Conservation (phyloP, 2,329 filamentous ascomycete genomes). For the Diplodia seriata region DNA sequence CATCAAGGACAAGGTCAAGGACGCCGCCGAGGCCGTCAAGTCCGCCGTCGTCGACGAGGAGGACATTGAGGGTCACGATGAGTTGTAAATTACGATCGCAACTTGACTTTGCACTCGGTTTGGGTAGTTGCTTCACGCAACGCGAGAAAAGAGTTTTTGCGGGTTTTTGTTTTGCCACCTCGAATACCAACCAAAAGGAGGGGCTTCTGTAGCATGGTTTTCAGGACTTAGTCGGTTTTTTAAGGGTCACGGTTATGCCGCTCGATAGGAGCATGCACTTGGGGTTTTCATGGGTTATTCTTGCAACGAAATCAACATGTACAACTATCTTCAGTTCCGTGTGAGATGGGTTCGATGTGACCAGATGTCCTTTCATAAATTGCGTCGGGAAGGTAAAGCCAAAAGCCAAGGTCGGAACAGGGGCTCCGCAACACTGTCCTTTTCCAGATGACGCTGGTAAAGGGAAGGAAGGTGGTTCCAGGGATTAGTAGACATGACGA, state of each 20-base stretch:
- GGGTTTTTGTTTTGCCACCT: conserved; percentile 20
- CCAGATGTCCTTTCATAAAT: background rate
- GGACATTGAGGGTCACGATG: conserved; percentile 64
- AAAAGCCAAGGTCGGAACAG: background rate
- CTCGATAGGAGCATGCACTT: background rate
- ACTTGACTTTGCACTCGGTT: conserved; percentile 1
- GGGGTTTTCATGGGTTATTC: conserved; percentile 1
- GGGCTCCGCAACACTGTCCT: background rate
- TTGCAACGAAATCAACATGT: conserved; percentile 3
- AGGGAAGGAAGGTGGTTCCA: background rate
- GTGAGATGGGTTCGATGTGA: background rate
- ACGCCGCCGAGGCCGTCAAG: conserved; percentile 46
- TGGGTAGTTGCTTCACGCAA: conserved; percentile 21
- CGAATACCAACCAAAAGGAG: conserved; percentile 18
- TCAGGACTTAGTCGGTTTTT: background rate
- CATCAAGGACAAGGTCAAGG: conserved; percentile 46
- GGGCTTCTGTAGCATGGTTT: conserved; percentile 12
- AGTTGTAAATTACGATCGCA: conserved; percentile 66
- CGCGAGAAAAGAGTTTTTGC: conserved; percentile 14
- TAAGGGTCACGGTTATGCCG: background rate
- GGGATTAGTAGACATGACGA: background rate
- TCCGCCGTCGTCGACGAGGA: conserved; percentile 41
- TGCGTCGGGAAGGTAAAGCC: background rate
- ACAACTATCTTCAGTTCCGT: background rate
- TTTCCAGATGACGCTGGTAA: background rate